A percentile compares a stretch with the other conserved stretches of the same genome.
These are phyloP conservation scores for Globisporangium irregulare DNA, from an alignment of 352 stramenopile genomes.

Conservation along the genomic window DNA sequence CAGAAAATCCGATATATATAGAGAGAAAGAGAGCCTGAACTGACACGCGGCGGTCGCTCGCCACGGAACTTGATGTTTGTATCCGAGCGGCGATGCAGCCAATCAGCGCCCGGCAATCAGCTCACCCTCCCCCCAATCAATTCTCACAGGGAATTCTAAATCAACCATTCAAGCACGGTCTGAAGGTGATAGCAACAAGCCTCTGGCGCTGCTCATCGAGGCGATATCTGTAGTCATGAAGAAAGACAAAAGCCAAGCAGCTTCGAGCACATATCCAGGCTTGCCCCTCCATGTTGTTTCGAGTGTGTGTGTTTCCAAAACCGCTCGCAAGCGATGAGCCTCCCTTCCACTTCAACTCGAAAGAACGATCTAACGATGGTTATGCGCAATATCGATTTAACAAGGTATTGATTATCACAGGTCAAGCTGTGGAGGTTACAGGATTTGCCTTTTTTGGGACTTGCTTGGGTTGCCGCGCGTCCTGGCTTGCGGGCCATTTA, in stretches of 20 bases:
- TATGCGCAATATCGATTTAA: neutral
- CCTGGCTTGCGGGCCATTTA: constrained; percentile 11
- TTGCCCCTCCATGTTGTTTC: neutral
- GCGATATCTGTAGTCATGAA: neutral
- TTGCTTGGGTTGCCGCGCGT: constrained; percentile 5
- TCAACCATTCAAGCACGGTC: neutral
- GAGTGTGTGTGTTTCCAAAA: neutral
- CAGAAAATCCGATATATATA: neutral
- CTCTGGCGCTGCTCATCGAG: neutral
- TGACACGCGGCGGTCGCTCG: constrained; percentile 10
- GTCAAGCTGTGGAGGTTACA: constrained; percentile 3
- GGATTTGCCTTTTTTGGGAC: constrained; percentile 5
- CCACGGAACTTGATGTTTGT: constrained; percentile 9
- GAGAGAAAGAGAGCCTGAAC: neutral
- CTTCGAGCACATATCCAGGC: no score
- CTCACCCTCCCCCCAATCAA: neutral
- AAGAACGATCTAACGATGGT: neutral
- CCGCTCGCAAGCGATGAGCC: neutral
- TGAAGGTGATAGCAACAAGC: neutral
- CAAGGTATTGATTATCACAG: neutral
- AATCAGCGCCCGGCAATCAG: neutral
- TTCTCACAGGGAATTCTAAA: constrained; percentile 7
- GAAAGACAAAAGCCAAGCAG: no score
- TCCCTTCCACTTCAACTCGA: neutral
- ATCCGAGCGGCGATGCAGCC: constrained; percentile 3